Evolutionary conservation across 2,329 filamentous ascomycete species (phyloP), one percentile per base, ranked within the genome.

Genomic region (Aspergillus oerlinghausenensis): DNA sequence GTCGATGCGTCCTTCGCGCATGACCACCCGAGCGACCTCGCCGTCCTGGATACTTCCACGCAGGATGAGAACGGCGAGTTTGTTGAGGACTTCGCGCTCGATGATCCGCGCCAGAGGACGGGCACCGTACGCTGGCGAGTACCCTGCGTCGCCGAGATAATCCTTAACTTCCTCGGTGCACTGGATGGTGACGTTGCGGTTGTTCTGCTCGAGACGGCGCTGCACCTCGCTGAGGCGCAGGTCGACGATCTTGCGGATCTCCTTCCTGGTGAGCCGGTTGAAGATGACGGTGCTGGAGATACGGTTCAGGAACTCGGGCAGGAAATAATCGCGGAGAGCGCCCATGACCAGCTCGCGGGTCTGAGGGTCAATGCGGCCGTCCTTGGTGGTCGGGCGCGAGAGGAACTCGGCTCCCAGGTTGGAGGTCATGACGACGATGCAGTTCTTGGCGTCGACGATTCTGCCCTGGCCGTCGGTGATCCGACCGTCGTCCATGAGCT

Each of bases 391-490:
- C 17, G 89, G 88, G 23, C 92, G 88, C 42, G 89, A 80, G n/a
- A 99, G 88, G 73, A 88, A 96, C 73, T 97, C 94, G 32, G 94
- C 94, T 63, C 94, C 94, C 60, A 99, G 76, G 79, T 99, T 99
- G 68, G 92, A 97, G 0, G 94, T 99, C 92, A 99, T 96, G 76
- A 99, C 94, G 47, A 99, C 93, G 65, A 99, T 97, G 73, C 93
- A 97, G 82, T 99, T 99, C 77, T 88, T 91, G 59, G 93, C 94
- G 68, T 99, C 94, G 55, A 99, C 87, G 51, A 97, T 82, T 73
- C 94, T 87, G 71, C 94, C 94, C 84, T 97, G 95, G 50, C 94
- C 94, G 70, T 99, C 94, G 14, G 94, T 99, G 75, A 99, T 97
- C 68, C 94, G 92, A 29, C 94, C 94, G 70, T 99, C 94, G 69